These are phyloP conservation scores for Malassezia slooffiae DNA, from an alignment of 1,284 basidiomycete genomes.

Conservation along the genomic window DNA sequence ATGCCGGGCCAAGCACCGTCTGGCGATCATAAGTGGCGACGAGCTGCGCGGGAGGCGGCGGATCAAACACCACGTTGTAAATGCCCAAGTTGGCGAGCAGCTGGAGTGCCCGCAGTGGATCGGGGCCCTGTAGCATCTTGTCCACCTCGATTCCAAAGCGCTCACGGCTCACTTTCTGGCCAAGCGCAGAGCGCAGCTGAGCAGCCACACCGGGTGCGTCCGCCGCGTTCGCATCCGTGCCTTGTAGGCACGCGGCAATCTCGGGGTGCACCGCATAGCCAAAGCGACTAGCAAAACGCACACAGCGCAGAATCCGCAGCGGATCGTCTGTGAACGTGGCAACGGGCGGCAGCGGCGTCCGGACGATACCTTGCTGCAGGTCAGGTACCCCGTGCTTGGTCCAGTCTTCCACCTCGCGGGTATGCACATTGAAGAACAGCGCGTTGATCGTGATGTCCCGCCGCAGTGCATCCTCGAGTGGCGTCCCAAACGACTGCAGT, in stretches of 20 bases:
- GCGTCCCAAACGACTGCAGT: conserved; percentile 74
- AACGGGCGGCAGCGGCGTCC: conserved; percentile 75
- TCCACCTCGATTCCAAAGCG: conserved; percentile 46
- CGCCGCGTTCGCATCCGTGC: conserved; percentile 5
- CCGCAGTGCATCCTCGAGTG: conserved; percentile 76
- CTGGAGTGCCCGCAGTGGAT: conserved; percentile 29
- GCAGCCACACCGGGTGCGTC: too few relatives aligned
- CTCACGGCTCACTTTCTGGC: conserved; percentile 41
- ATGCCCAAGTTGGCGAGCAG: conserved; percentile 31
- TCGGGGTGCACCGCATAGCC: conserved; percentile 69
- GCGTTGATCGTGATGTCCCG: conserved; percentile 93
- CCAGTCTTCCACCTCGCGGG: conserved; percentile 74
- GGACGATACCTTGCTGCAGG: conserved; percentile 64
- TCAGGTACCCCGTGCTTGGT: conserved; percentile 77
- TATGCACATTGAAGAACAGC: conserved; percentile 91
- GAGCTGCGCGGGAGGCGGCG: conserved; percentile 14
- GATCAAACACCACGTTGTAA: conserved; percentile 32
- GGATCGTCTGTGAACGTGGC: conserved; percentile 93
- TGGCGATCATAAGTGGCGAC: conserved; percentile 14
- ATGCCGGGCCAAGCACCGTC: conserved; percentile 12
- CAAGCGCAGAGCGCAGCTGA: conserved; percentile 50
- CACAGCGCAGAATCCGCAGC: conserved; percentile 73
- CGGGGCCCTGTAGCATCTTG: conserved; percentile 44
- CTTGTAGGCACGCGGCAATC: conserved; percentile 48
- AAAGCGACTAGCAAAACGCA: conserved; percentile 83